Evolutionary conservation across 805 yeast species (phyloP), one percentile per base, ranked within the genome.

Genomic region (Candida loeiensis): DNA sequence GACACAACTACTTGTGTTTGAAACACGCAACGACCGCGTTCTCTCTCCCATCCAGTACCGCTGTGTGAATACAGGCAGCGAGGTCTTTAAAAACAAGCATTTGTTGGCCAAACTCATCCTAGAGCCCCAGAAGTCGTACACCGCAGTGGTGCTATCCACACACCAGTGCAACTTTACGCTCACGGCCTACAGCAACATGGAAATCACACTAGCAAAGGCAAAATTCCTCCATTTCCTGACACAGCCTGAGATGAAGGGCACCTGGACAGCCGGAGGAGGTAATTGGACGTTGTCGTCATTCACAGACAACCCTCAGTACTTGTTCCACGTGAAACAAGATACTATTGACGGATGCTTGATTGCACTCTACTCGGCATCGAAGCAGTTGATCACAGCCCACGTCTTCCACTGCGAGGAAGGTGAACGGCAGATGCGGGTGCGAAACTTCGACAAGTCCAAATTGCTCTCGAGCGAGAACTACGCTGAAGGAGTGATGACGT

Each of bases 211-310:
- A 1, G 8, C 13, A 8, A 70, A 61, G 42, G 69, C 80, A 2
- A 44, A 40, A 6, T 48, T 49, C n/a, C 44, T 46, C 19, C 56
- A 54, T 36, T 37, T 55, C 3, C 36, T 50, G 17, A 34, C 43
- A 1, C 40, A 48, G 2, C 50, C 55, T 2, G 20, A 61, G 2
- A 43, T 57, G 2, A 38, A 53, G 1, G 81, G 69, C 14, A 51
- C 52, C 18, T 82, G 86, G 86, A 56, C 56, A 2, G 56, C 55
- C 12, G 56, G 71, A 33, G 86, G 85, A 2, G 87, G 88, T 0
- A 74, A 68, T 48, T 76, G 79, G 77, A 44, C 71, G 0, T 43
- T 61, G 17, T 61, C 71, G 5, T 56, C 72, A 0, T 82, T 68
- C 47, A 51, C 73, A 15, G 50, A 62, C 7, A 82, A 82, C 45